Evolutionary conservation across 2,329 filamentous ascomycete genomes (phyloP).

Genomic region (Colletotrichum tofieldiae): DNA sequence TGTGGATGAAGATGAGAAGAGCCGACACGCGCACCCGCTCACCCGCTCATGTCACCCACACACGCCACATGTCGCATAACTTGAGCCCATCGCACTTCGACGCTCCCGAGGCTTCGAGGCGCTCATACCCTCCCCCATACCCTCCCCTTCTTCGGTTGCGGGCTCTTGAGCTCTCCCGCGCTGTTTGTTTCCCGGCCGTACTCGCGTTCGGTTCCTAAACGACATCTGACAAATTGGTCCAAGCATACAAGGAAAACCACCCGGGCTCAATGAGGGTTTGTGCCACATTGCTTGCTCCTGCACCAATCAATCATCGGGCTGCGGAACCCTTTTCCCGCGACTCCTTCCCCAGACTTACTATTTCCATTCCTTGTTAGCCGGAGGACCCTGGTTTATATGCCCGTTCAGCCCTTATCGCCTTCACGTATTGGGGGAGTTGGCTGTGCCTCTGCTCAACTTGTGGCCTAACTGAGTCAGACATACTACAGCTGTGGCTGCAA

Average conservation of each 20-base stretch:
- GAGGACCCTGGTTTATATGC: conserved; percentile 9
- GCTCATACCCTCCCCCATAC: conserved; percentile 5
- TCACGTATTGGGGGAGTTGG: conserved; percentile 19
- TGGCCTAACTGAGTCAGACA: conserved; percentile 25
- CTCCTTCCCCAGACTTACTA: background rate
- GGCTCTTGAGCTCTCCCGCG: conserved; percentile 20
- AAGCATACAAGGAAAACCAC: background rate
- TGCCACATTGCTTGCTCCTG: background rate
- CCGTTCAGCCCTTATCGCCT: background rate
- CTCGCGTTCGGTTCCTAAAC: conserved; percentile 33
- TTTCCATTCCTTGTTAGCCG: background rate
- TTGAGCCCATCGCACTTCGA: conserved; percentile 5
- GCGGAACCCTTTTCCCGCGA: background rate
- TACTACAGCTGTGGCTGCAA: conserved; percentile 6
- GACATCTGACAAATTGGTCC: conserved; percentile 14
- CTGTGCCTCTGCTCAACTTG: conserved; percentile 13
- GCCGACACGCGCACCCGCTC: conserved; percentile 6
- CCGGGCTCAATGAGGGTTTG: background rate
- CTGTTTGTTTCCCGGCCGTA: conserved; percentile 17
- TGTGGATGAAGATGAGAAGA: background rate
- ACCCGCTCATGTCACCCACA: conserved; percentile 22
- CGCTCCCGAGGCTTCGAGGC: conserved; percentile 14
- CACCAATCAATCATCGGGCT: background rate
- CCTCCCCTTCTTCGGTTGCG: background rate
- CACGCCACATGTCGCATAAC: conserved; percentile 22